A percentile compares a stretch with the other conserved stretches of the same genome.
Evolutionary conservation across 2,329 filamentous ascomycete species (phyloP).

Genomic region (Teratosphaeria gauchensis): DNA sequence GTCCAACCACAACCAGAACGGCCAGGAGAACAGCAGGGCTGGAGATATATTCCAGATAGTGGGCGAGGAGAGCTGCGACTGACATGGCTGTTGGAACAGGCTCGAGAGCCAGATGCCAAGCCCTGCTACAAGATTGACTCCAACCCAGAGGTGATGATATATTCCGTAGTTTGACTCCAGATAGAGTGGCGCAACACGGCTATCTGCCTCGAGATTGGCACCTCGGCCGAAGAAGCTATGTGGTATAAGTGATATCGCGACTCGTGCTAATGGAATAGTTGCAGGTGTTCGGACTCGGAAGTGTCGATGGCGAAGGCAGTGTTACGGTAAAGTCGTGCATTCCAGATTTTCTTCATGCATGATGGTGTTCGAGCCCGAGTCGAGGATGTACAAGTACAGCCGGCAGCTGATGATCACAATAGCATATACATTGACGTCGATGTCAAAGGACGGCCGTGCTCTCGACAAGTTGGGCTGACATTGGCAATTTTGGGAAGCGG

Average conservation of each 20-base stretch:
- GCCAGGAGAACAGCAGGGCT: slow-evolving; percentile 10
- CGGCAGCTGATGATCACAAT: neutral
- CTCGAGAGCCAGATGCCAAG: neutral
- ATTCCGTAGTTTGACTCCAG: neutral
- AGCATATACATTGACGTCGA: neutral
- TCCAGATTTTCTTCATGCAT: too few relatives aligned
- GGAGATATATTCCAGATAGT: slow-evolving; percentile 15
- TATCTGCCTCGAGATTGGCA: too few relatives aligned
- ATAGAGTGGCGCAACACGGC: too few relatives aligned
- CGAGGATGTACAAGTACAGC: neutral
- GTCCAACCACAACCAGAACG: slow-evolving; percentile 10
- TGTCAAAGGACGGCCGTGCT: neutral
- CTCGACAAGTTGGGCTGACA: neutral
- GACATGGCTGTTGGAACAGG: slow-evolving; percentile 4
- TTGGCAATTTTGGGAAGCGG: neutral
- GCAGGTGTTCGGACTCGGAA: too few relatives aligned
- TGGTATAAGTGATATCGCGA: too few relatives aligned
- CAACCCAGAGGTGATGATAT: neutral
- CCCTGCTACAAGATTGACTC: neutral
- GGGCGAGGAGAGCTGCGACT: slow-evolving; percentile 7
- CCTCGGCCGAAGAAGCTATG: too few relatives aligned
- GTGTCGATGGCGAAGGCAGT: too few relatives aligned
- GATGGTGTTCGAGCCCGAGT: too few relatives aligned
- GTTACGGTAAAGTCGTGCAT: too few relatives aligned
- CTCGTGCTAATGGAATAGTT: too few relatives aligned